Base-by-base conservation (phyloP, 106 monocot genomes). In the Dioscorea dumetorum region DNA sequence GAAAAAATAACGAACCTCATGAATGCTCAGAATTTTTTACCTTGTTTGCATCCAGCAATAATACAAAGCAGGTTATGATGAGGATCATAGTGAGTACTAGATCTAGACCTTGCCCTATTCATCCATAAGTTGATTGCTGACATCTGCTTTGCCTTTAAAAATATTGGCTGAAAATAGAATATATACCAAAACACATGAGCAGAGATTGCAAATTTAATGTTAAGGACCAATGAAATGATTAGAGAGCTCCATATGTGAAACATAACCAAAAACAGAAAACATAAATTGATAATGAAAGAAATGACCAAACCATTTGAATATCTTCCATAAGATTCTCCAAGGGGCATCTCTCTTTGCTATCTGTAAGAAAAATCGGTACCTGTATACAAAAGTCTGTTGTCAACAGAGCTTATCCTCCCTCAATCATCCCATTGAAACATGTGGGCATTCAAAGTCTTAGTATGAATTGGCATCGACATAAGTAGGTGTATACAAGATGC, bases 71-170 rank as follows among this genome's bases (percentile, higher is more conserved):
- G 73, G 62, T 97, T 97, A 82, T 97, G 85, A 52, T 91, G 84
- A 23, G 95, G 95, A 78, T 97, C 95, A 78, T 97, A 97, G 64
- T 97, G 95, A 67, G 86, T 87, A 67, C 95, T 97, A 34, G 95
- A 97, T 64, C 91, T 88, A 54, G 88, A 88, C 53, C 14, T 61
- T 69, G 74, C 77, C 72, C 58, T 76, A 69, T 91, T 97, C 95
- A 97, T 97, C 95, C 95, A 97, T 22, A 97, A 87, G 74, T 97
- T 97, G 53, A 97, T 84, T 54, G 95, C 82, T 57, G 71, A 67
- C 66, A 97, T 62, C 49, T 33, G 24, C 76, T 78, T 87, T 17
- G 33, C 64, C 31, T 63, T 72, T 49, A 97, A 48, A 79, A 88
- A 77, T 33, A 33, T 58, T 71, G 95, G 95, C 95, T 97, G 82